A percentile compares a stretch with the other conserved stretches of the same genome.
Conservation (phyloP, 345 rosid species). For the Streptanthus diversifolius region DNA sequence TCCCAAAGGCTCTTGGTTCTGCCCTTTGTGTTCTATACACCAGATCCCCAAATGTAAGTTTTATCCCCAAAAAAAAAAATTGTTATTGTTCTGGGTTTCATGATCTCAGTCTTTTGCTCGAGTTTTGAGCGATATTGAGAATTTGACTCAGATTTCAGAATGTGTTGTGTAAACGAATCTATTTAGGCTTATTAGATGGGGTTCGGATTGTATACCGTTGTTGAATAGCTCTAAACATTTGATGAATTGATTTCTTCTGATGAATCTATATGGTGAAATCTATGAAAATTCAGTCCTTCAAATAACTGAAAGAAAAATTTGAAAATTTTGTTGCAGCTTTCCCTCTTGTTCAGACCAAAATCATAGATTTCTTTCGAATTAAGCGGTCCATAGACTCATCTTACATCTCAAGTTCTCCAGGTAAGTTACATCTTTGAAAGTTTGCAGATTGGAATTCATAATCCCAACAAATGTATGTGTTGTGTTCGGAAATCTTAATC, state of each 20-base stretch:
- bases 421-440: conserved; percentile 23
- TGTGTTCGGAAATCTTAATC: not conserved
- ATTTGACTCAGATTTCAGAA: not conserved
- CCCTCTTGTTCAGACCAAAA: conserved; percentile 77
- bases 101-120: not conserved
- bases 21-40: conserved; percentile 56
- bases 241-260: not conserved
- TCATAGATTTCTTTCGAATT: conserved; percentile 78
- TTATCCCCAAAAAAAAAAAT: not conserved
- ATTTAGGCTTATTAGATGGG: not conserved
- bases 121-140: not conserved
- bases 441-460: not conserved
- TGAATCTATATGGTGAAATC: not conserved
- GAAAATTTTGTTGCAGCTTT: conserved; percentile 46
- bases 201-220: not conserved
- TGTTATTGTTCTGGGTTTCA: not conserved
- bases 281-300: not conserved
- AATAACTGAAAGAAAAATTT: not conserved
- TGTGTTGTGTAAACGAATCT: not conserved
- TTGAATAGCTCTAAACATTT: not conserved
- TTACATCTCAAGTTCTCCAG: conserved; percentile 35
- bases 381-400: conserved; percentile 38
- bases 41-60: conserved; percentile 61
- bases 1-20: conserved; percentile 86
- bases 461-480: not conserved